Evolutionary conservation across 2,329 filamentous ascomycete genomes (phyloP), one percentile per base, ranked within the genome.

Genomic region (Aspergillus piperis): DNA sequence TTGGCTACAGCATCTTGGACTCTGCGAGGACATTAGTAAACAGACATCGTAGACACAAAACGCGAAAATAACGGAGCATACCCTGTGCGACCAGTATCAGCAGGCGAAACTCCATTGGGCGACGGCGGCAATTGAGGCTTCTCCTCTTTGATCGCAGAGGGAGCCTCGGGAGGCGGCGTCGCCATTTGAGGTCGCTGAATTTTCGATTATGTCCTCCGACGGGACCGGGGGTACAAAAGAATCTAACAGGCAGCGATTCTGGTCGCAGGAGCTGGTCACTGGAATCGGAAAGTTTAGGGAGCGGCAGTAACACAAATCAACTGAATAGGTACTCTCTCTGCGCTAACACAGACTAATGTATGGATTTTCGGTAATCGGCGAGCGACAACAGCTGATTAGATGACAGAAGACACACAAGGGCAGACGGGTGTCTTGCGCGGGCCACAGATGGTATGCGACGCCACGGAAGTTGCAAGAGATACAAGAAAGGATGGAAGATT

Each of bases 81-180:
- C 75, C 70, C 69, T 60, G 64, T 66, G 42, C 64, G 62, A 56
- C 61, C 66, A 41, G 69, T 55, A 30, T 72, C 72, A 41, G 65
- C 62, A 27, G 71, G 67, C n/a, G 74, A 65, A 30, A 59, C 64
- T 53, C 71, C 74, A 62, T 71, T 75, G 23, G 73, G 70, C 58
- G 73, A 71, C 48, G 73, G 73, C 58, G 73, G 72, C 57, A 76
- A 66, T 67, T 76, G 74, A 67, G 74, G 73, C 70, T 77, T 78
- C 63, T 77, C 74, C 70, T 77, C 75, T 71, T 75, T 77, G 39
- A 74, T 57, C 39, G 70, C 59, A 59, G 73, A 66, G 67, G 73
- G 61, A 60, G 69, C 75, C 72, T 78, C 77, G 54, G 76, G 75
- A 67, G 77, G 77, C 70, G 77, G 76, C 54, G 77, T 78, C 68